A percentile compares a stretch with the other conserved stretches of the same genome.
Evolutionary conservation across 2,329 filamentous ascomycete species (phyloP).

Genomic region (Penicillium brevicompactum): DNA sequence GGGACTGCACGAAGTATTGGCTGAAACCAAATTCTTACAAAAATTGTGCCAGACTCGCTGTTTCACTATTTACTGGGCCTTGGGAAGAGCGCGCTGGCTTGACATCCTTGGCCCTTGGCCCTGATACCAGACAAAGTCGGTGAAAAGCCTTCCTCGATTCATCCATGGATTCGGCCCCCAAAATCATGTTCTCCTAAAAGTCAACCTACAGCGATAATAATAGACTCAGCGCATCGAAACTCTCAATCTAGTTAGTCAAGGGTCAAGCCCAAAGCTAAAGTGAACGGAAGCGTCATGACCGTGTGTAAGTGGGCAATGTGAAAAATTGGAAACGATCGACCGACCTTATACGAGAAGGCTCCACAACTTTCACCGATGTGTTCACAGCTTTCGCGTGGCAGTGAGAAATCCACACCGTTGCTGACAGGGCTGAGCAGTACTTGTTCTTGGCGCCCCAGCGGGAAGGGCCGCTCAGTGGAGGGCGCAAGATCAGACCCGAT

Average conservation of each 20-base stretch:
- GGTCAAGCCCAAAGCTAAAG: not conserved
- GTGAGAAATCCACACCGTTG: not conserved
- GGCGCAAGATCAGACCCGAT: not conserved
- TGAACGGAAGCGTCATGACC: not conserved
- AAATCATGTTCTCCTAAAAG: not conserved
- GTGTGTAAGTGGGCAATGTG: not conserved
- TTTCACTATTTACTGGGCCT: not conserved
- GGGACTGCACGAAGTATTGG: not conserved
- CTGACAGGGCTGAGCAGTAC: not conserved
- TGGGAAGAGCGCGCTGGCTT: not conserved
- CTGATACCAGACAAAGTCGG: not conserved
- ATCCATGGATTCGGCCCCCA: not conserved
- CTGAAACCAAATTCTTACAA: not conserved
- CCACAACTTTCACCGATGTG: not conserved
- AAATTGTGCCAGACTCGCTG: not conserved
- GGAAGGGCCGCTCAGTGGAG: not conserved
- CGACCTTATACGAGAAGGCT: not conserved
- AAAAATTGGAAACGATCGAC: not conserved
- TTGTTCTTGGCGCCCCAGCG: conserved; percentile 2
- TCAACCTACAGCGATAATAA: not conserved
- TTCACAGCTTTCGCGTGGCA: not conserved
- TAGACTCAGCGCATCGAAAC: not conserved
- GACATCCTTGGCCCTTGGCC: not conserved
- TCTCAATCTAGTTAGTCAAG: not conserved
- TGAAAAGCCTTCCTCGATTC: not conserved